Evolutionary conservation across 192 early-diverging fungal species (phyloP).

Genomic region (Spinellus fusiger): DNA sequence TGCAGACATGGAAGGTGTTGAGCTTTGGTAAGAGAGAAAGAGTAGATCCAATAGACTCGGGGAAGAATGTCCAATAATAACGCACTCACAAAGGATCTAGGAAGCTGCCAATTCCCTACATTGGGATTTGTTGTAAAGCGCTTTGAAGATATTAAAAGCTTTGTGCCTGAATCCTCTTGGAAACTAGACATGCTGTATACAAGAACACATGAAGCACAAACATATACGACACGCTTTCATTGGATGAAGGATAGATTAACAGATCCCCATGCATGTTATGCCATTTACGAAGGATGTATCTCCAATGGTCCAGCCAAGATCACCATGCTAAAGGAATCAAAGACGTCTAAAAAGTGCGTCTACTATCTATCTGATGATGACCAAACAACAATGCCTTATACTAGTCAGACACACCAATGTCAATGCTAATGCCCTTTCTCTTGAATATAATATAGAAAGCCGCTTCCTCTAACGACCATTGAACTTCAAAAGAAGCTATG

Average conservation of each 20-base stretch:
- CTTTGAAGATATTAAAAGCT: slow-evolving; percentile 65
- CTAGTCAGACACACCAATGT: neutral
- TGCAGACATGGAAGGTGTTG: slow-evolving; percentile 55
- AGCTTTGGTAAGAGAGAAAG: slow-evolving; percentile 65
- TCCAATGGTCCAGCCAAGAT: slow-evolving; percentile 52
- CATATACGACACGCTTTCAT: slow-evolving; percentile 41
- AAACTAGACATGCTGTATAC: slow-evolving; percentile 56
- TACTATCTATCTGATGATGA: too few relatives aligned
- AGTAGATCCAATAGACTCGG: neutral
- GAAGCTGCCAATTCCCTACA: slow-evolving; percentile 95
- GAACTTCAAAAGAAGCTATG: slow-evolving; percentile 87
- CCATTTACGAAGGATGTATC: slow-evolving; percentile 74
- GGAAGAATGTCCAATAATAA: too few relatives aligned
- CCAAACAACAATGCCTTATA: too few relatives aligned
- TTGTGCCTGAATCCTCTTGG: slow-evolving; percentile 92
- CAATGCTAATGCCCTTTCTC: neutral
- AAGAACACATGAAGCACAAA: neutral
- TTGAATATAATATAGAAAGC: slow-evolving; percentile 50
- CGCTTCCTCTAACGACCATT: slow-evolving; percentile 88
- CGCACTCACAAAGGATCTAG: slow-evolving; percentile 24
- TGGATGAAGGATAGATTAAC: slow-evolving; percentile 77
- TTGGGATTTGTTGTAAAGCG: slow-evolving; percentile 93
- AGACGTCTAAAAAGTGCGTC: slow-evolving; percentile 74
- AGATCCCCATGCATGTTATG: slow-evolving; percentile 62
- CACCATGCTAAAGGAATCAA: slow-evolving; percentile 49